phyloP scores from a whole-genome alignment of 768 basidiomycete genomes.

The Lentinula sp. region DNA sequence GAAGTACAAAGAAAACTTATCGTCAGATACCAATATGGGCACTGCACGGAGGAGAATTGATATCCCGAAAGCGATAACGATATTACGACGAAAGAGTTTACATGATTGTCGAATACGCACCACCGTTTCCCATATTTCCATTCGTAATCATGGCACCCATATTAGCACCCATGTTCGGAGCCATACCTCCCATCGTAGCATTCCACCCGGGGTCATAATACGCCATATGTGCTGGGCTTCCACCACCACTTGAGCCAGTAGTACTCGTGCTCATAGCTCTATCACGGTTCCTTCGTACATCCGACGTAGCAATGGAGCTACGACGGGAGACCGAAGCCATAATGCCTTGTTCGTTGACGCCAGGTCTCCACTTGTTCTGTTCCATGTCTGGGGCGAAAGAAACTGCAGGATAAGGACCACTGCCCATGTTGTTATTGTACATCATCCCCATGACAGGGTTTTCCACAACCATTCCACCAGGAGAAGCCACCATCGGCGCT shows the following conservation, averaged over 20 bases:
- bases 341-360: background rate
- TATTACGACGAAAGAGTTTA: background rate
- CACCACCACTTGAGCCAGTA: constrained; percentile 16
- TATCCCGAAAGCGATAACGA: background rate
- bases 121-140: constrained; percentile 9
- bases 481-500: constrained; percentile 40
- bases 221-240: background rate
- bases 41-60: background rate
- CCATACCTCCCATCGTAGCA: background rate
- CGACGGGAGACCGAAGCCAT: background rate
- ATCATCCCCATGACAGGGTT: constrained; percentile 39
- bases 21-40: background rate
- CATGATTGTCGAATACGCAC: constrained; percentile 16
- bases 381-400: constrained; percentile 22
- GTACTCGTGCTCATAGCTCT: constrained; percentile 18
- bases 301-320: background rate
- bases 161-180: constrained; percentile 5
- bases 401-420: constrained; percentile 13
- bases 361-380: background rate
- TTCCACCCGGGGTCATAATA: constrained; percentile 5
- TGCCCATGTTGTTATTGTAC: constrained; percentile 8
- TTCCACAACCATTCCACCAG: constrained; percentile 39
- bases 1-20: background rate
- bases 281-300: background rate
- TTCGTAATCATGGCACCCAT: constrained; percentile 9